These are phyloP conservation scores for Boletus vermiculosoides DNA, from an alignment of 768 basidiomycete species.

Conservation along the genomic window DNA sequence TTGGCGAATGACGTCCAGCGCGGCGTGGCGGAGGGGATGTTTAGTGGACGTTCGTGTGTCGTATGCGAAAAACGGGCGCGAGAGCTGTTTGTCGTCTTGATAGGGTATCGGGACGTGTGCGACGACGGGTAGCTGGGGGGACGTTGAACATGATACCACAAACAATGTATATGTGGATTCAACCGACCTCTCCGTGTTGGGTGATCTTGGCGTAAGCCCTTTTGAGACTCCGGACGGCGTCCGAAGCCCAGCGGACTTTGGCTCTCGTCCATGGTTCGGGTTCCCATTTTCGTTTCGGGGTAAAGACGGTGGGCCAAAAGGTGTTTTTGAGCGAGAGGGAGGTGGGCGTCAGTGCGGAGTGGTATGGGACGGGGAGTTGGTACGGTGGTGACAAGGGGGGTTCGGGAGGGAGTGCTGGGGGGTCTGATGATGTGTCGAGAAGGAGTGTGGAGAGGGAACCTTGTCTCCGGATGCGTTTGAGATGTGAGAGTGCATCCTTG, in stretches of 20 bases:
- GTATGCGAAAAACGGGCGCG: constrained; percentile 47
- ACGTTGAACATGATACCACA: not conserved
- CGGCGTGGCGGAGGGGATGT: constrained; percentile 86
- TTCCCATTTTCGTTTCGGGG: constrained; percentile 68
- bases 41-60: constrained; percentile 68
- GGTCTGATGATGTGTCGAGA: constrained; percentile 39
- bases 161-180: not conserved
- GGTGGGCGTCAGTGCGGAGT: constrained; percentile 62
- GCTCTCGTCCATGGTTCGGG: constrained; percentile 64
- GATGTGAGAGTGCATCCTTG: constrained; percentile 60
- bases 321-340: constrained; percentile 65
- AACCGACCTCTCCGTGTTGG: constrained; percentile 56
- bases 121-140: constrained; percentile 66
- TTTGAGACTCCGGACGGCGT: constrained; percentile 58
- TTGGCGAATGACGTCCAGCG: constrained; percentile 69
- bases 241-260: constrained; percentile 71
- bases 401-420: constrained; percentile 51
- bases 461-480: constrained; percentile 72
- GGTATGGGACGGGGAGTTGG: constrained; percentile 57
- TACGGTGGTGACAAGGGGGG: constrained; percentile 54
- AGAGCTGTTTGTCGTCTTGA: constrained; percentile 27
- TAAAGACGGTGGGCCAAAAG: constrained; percentile 85
- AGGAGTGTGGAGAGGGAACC: constrained; percentile 50
- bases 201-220: constrained; percentile 47
- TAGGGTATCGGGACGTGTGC: constrained; percentile 64